Percentiles rank a stretch among this genome's conserved stretches.
Evolutionary conservation across 192 early-diverging fungal species (phyloP).

Genomic region (Coemansia sp.): DNA sequence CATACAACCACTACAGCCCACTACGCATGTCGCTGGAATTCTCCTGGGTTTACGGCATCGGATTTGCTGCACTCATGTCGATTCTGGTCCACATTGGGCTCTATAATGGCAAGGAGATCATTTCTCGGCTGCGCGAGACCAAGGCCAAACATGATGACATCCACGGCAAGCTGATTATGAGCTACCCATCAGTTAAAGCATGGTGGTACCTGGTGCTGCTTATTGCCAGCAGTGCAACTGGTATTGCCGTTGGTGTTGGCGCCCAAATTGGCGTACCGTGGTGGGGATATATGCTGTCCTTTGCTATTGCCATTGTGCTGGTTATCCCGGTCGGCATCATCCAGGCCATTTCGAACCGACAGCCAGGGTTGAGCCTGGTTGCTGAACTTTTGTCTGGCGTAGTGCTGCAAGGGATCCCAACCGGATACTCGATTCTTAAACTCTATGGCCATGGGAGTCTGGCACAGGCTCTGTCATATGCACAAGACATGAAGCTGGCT

Average conservation of each 20-base stretch:
- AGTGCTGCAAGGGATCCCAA: slow-evolving; percentile 71
- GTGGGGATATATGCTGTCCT: slow-evolving; percentile 72
- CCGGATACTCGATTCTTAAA: slow-evolving; percentile 81
- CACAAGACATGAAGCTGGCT: slow-evolving; percentile 67
- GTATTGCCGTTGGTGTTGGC: slow-evolving; percentile 53
- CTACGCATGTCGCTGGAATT: slow-evolving; percentile 67
- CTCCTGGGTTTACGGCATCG: slow-evolving; percentile 64
- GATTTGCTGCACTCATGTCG: slow-evolving; percentile 65
- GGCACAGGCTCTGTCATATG: slow-evolving; percentile 70
- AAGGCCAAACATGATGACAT: slow-evolving; percentile 65
- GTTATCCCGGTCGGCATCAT: slow-evolving; percentile 81
- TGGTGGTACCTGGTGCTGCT: slow-evolving; percentile 72
- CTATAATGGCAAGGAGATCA: slow-evolving; percentile 69
- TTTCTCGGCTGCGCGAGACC: slow-evolving; percentile 57
- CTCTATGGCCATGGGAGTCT: slow-evolving; percentile 73
- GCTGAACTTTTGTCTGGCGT: slow-evolving; percentile 81
- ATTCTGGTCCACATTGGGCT: slow-evolving; percentile 64
- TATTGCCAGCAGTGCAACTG: slow-evolving; percentile 47
- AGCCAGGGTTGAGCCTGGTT: slow-evolving; percentile 73
- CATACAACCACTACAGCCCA: slow-evolving; percentile 61
- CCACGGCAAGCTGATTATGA: slow-evolving; percentile 67
- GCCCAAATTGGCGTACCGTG: slow-evolving; percentile 72
- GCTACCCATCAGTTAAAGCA: slow-evolving; percentile 66
- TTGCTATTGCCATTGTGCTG: slow-evolving; percentile 60
- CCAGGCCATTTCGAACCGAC: slow-evolving; percentile 71